Conservation (phyloP, 768 basidiomycete species). For the Rhizopogon salebrosus region DNA sequence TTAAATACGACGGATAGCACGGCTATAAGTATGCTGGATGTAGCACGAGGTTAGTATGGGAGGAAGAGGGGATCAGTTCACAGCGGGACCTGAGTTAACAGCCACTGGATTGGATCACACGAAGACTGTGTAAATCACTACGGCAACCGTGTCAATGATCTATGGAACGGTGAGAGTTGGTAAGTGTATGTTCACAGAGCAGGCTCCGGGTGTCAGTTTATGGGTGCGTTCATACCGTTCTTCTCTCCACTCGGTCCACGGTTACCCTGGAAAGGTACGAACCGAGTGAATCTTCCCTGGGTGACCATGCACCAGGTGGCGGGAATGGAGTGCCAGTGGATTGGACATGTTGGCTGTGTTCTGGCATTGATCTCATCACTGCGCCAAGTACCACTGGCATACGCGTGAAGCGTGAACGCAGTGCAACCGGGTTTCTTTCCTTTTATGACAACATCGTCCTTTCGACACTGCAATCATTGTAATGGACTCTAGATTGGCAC, state of each 20-base stretch:
- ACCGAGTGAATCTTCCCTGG: neutral
- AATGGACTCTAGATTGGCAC: slow-evolving; percentile 67
- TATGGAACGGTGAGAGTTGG: slow-evolving; percentile 6
- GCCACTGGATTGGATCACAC: slow-evolving; percentile 13
- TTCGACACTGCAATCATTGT: neutral
- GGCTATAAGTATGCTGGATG: slow-evolving; percentile 8
- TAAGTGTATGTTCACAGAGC: slow-evolving; percentile 1
- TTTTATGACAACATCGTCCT: neutral
- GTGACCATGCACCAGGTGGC: too few relatives aligned
- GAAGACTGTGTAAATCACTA: slow-evolving; percentile 23
- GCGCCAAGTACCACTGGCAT: neutral
- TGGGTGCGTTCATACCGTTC: neutral
- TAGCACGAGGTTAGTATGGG: slow-evolving; percentile 17
- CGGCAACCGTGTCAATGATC: slow-evolving; percentile 22
- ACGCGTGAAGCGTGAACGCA: too few relatives aligned
- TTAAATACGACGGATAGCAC: neutral
- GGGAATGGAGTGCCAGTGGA: too few relatives aligned
- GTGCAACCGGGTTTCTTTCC: slow-evolving; percentile 2
- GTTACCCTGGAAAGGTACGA: neutral
- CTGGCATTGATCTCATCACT: slow-evolving; percentile 2
- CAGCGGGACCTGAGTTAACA: slow-evolving; percentile 11
- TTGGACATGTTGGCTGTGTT: too few relatives aligned
- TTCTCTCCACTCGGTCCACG: neutral
- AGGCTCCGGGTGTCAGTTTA: neutral
- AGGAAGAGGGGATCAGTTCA: slow-evolving; percentile 6